These are phyloP conservation scores for Angomonas deanei DNA, from an alignment of 208 protist species.

Conservation along the genomic window DNA sequence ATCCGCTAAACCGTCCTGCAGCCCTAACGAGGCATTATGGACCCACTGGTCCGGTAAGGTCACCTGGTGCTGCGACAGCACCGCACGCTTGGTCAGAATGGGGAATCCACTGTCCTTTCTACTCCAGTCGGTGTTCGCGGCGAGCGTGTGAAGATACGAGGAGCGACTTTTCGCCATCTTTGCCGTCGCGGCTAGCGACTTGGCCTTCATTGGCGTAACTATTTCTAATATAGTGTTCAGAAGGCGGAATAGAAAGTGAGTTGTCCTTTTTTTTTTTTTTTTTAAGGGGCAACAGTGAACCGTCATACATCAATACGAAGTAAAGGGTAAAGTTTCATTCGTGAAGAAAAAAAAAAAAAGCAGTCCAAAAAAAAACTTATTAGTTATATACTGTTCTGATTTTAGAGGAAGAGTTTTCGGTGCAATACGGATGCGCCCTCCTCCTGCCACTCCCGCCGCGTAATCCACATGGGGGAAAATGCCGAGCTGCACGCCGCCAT, in stretches of 20 bases:
- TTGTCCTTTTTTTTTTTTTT: too few relatives aligned
- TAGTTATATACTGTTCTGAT: neutral
- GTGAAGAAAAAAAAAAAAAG: neutral
- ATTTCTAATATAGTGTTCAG: neutral
- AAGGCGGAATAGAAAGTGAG: too few relatives aligned
- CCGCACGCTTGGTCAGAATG: neutral
- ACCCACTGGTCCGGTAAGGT: constrained; percentile 24
- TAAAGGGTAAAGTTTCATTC: too few relatives aligned
- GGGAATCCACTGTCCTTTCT: neutral
- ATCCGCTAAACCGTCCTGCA: constrained; percentile 30
- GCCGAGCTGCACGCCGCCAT: constrained; percentile 68
- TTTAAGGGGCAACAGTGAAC: too few relatives aligned
- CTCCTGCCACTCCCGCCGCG: constrained; percentile 62
- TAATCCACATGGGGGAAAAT: constrained; percentile 79
- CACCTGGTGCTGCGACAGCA: constrained; percentile 1
- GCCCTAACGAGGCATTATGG: constrained; percentile 9
- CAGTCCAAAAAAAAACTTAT: neutral
- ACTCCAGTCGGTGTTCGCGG: neutral
- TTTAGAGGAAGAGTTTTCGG: constrained; percentile 63
- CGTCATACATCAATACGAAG: too few relatives aligned
- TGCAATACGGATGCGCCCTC: constrained; percentile 59
- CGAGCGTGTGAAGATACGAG: neutral
- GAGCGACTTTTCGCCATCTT: neutral
- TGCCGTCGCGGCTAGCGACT: neutral
- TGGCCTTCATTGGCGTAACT: neutral